A percentile compares a stretch with the other conserved stretches of the same genome.
Conservation (phyloP, 148 eudicot species). For the Vaccinium vitisidaea region DNA sequence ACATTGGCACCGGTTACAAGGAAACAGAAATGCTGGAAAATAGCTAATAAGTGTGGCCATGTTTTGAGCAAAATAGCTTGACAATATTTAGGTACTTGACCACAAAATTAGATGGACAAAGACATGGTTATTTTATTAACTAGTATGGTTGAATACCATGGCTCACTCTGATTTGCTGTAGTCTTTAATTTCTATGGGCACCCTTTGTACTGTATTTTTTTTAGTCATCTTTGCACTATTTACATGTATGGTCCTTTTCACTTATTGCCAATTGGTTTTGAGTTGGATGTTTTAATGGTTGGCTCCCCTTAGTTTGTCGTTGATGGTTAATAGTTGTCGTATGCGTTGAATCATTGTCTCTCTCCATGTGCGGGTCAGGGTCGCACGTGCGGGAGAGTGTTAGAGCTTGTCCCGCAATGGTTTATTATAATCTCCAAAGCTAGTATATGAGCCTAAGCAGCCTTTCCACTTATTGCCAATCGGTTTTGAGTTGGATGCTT, state of each 20-base stretch:
- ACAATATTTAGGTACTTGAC: neutral
- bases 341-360: no score
- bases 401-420: no score
- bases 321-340: no score
- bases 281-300: no score
- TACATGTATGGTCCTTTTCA: neutral
- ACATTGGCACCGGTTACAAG: neutral
- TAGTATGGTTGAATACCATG: neutral
- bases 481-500: no score
- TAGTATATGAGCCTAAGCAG: no score
- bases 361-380: no score
- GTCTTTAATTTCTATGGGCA: slow-evolving; percentile 5
- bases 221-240: neutral
- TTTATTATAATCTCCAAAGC: no score
- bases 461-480: no score
- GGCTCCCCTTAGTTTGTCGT: no score
- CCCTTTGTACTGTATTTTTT: neutral
- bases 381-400: no score
- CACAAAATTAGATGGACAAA: neutral
- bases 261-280: no score
- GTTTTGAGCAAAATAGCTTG: neutral
- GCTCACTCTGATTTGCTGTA: neutral
- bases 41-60: neutral
- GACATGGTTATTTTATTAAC: neutral
- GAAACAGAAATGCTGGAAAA: neutral